Conservation (phyloP, 2,329 filamentous ascomycete species). For the Diplodia sapinea region DNA sequence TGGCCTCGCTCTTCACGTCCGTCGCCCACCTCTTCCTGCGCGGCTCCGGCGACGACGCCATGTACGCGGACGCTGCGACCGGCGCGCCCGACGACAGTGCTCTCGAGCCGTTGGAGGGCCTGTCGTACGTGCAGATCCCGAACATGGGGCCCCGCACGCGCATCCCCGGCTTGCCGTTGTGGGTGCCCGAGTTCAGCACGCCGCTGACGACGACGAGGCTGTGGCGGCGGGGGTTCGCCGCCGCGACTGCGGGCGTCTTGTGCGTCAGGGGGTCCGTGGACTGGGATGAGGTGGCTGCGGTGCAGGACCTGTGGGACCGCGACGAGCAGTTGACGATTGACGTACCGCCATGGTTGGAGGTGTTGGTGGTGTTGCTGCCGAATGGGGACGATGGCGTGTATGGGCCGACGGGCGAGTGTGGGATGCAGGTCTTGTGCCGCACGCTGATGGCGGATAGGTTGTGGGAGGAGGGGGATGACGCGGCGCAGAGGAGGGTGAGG, state of each 20-base stretch:
- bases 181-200: conserved; percentile 24
- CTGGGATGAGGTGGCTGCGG: background rate
- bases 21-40: conserved; percentile 11
- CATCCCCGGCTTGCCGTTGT: conserved; percentile 10
- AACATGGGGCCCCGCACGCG: background rate
- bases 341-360: background rate
- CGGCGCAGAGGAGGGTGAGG: background rate
- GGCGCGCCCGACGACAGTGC: background rate
- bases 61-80: background rate
- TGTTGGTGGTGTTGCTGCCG: background rate
- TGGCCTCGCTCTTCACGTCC: background rate
- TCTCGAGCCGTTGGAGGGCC: conserved; percentile 4
- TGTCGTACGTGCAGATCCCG: background rate
- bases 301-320: background rate
- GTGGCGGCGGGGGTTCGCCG: background rate
- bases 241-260: background rate
- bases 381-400: background rate
- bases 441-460: conserved; percentile 11
- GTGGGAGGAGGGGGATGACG: background rate
- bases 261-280: background rate
- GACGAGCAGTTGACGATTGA: background rate
- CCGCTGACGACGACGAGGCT: background rate
- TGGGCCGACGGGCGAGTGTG: conserved; percentile 1
- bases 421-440: conserved; percentile 2
- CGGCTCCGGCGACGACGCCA: conserved; percentile 6